Evolutionary conservation across 1,139 yeast species (phyloP), one percentile per base, ranked within the genome.

Genomic region (Taphrina flavorubra): DNA sequence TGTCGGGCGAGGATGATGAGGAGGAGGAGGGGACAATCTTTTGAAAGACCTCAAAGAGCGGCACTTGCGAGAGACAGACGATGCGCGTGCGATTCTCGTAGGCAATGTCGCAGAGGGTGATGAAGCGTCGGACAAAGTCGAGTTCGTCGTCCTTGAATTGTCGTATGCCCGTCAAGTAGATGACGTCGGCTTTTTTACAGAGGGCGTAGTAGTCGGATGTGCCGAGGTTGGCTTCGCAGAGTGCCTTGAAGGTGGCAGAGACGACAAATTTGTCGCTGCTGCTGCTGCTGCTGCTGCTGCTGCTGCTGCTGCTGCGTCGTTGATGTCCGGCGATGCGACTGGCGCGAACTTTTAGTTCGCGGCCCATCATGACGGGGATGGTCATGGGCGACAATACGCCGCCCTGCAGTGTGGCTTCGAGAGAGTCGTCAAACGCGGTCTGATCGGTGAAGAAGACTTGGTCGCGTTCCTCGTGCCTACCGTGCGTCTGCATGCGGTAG

Each of bases 121-220:
- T 94, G 76, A 94, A 92, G 73, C 99, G 81, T 74, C 98, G 83
- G 25, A 92, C 91, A 72, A 87, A 84, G 75, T 94, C 97, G 72
- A 97, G 84, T 62, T 86, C 89, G 71, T 88, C 84, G 25, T 89
- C 83, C 25, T 96, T 87, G 73, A 94, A 79, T 72, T 87, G 87
- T 5, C 99, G 99, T 62, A 94, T 92, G 76, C 92, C 98, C 0
- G 97, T 91, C 56, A 94, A 83, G 13, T 94, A 86, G 74, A 92
- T 88, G 13, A 92, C 85, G 69, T 86, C 85, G 80, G 87, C 94
- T 34, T 86, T 81, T 14, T 85, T 82, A 6, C 97, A 96, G 72
- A 94, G 80, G 39, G 92, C 87, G 53, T 94, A 82, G 76, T 94
- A 94, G 77, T 94, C 99, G 13, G 97, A 98, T 0, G 98, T 97